These are phyloP conservation scores for Pichia kudriavzevii DNA, from an alignment of 1,139 yeast species.

Conservation along the genomic window DNA sequence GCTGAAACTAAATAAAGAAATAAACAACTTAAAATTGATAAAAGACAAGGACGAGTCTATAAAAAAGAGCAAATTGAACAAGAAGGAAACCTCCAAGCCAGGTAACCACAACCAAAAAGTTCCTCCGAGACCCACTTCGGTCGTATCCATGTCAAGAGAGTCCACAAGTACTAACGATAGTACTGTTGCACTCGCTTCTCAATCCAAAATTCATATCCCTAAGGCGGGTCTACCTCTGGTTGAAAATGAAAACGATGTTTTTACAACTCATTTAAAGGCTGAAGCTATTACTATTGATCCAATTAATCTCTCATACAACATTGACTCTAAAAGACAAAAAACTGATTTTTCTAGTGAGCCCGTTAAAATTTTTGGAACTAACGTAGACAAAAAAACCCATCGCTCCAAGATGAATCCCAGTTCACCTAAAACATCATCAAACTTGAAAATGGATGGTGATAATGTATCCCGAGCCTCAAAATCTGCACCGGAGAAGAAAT, in stretches of 20 bases:
- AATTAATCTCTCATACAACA: slow-evolving; percentile 24
- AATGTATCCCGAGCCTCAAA: too few relatives aligned
- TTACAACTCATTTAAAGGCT: not conserved
- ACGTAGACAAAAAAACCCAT: not conserved
- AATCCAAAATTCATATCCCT: too few relatives aligned
- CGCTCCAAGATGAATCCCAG: not conserved
- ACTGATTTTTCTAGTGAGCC: slow-evolving; percentile 10
- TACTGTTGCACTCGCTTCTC: too few relatives aligned
- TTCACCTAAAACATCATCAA: slow-evolving; percentile 1
- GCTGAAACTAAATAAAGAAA: slow-evolving; percentile 31
- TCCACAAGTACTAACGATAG: too few relatives aligned
- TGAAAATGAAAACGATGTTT: not conserved
- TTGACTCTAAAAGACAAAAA: slow-evolving; percentile 25
- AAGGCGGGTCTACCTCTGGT: not conserved
- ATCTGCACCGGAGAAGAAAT: slow-evolving; percentile 2
- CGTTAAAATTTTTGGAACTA: not conserved
- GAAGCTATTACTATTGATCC: slow-evolving; percentile 30
- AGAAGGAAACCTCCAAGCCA: too few relatives aligned
- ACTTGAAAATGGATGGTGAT: too few relatives aligned
- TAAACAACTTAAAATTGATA: slow-evolving; percentile 25
- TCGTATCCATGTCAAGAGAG: too few relatives aligned
- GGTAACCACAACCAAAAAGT: too few relatives aligned
- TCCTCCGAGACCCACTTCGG: too few relatives aligned
- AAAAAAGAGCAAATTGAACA: not conserved
- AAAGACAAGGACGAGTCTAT: slow-evolving; percentile 16